A percentile compares a stretch with the other conserved stretches of the same genome.
These are phyloP conservation scores for Theileria sp. DNA, from an alignment of 169 alveolate species.

Conservation along the genomic window DNA sequence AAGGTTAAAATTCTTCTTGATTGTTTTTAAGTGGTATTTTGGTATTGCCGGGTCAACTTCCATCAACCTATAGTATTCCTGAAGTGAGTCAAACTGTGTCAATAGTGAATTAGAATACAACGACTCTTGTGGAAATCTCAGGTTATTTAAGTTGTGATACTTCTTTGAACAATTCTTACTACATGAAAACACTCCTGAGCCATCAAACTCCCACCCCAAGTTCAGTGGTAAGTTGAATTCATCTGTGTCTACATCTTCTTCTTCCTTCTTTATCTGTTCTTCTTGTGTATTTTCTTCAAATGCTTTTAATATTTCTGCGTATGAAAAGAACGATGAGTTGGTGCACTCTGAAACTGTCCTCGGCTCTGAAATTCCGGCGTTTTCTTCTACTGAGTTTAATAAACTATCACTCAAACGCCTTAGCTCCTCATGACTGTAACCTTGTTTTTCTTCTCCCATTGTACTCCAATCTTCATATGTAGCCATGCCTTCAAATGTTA, in stretches of 20 bases:
- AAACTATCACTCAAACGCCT: neutral
- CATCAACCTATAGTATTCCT: neutral
- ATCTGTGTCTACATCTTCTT: neutral
- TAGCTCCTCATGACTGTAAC: neutral
- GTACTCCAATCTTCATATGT: neutral
- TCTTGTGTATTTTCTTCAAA: neutral
- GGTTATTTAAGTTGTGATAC: neutral
- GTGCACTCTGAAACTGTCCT: neutral
- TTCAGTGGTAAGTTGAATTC: neutral
- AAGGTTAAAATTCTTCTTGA: neutral
- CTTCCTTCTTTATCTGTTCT: neutral
- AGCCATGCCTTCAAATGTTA: neutral
- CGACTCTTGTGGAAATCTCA: constrained; percentile 12
- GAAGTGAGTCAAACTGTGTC: neutral
- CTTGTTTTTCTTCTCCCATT: neutral
- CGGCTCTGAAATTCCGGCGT: constrained; percentile 3
- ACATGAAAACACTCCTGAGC: constrained; percentile 46
- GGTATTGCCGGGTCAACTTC: neutral
- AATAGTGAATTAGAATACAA: neutral
- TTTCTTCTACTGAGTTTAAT: neutral
- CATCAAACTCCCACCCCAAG: constrained; percentile 34
- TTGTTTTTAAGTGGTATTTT: neutral
- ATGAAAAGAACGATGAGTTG: neutral
- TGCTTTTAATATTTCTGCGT: neutral
- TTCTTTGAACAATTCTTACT: neutral